phyloP scores from a whole-genome alignment of 2,329 filamentous ascomycete species.

The Hypoxylon sp. region DNA sequence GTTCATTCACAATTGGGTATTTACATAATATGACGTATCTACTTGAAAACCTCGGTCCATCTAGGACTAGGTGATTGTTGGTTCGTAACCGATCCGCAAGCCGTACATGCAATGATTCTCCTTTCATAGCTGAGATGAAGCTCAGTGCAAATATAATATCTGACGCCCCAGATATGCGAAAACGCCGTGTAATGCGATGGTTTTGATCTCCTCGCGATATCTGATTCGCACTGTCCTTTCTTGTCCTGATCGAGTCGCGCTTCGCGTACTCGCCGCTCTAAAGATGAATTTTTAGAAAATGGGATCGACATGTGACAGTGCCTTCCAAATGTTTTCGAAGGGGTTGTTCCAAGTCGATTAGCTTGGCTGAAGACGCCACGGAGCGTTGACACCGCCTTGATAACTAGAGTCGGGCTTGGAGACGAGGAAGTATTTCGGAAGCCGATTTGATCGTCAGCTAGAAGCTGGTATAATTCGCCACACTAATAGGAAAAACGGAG shows the following conservation, averaged over 20 bases:
- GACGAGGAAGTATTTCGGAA: not conserved
- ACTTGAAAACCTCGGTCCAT: slow-evolving; percentile 33
- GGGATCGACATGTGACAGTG: slow-evolving; percentile 5
- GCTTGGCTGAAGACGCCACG: slow-evolving; percentile 8
- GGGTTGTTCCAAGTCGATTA: not conserved
- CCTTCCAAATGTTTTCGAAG: slow-evolving; percentile 2
- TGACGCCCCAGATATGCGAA: slow-evolving; percentile 32
- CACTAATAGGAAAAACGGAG: slow-evolving; percentile 6
- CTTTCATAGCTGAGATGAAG: slow-evolving; percentile 22
- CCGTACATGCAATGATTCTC: slow-evolving; percentile 28
- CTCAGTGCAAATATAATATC: slow-evolving; percentile 30
- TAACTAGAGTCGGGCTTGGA: slow-evolving; percentile 1
- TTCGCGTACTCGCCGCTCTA: slow-evolving; percentile 19
- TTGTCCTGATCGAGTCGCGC: slow-evolving; percentile 26
- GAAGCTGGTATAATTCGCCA: slow-evolving; percentile 5
- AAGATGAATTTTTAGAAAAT: slow-evolving; percentile 16
- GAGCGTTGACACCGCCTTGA: not conserved
- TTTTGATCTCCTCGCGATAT: slow-evolving; percentile 23
- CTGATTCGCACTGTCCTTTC: slow-evolving; percentile 14
- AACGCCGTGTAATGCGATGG: slow-evolving; percentile 42
- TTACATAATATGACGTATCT: slow-evolving; percentile 43
- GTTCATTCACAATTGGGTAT: slow-evolving; percentile 38
- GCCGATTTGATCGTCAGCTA: not conserved
- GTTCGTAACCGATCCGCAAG: slow-evolving; percentile 26
- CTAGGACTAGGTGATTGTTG: slow-evolving; percentile 25